phyloP scores from a whole-genome alignment of 306 rosid genomes.

The Acacia confusa region DNA sequence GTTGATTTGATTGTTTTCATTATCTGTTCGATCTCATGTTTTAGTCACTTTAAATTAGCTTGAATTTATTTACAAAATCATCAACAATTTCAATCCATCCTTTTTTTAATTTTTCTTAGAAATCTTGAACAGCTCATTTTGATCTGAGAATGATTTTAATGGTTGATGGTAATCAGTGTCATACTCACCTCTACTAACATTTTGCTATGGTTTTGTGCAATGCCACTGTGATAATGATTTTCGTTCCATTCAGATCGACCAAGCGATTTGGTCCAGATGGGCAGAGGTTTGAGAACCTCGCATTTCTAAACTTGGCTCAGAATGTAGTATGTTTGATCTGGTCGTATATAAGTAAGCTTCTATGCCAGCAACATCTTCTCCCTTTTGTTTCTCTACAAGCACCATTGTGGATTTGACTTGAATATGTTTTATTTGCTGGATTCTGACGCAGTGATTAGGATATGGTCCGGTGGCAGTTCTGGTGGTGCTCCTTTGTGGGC shows the following conservation, averaged over 20 bases:
- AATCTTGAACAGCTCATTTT: neutral
- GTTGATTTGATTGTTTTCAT: neutral
- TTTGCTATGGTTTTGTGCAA: neutral
- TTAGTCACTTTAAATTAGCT: neutral
- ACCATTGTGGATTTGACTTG: constrained; percentile 1
- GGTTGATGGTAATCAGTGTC: neutral
- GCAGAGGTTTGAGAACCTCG: constrained; percentile 82
- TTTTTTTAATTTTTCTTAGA: neutral
- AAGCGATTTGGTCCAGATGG: constrained; percentile 81
- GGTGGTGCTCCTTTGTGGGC: constrained; percentile 93
- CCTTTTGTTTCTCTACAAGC: neutral
- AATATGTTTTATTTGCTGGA: neutral
- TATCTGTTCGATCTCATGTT: neutral
- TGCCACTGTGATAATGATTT: neutral
- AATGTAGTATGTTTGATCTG: constrained; percentile 90
- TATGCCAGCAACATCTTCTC: neutral
- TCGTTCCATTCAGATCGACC: constrained; percentile 66
- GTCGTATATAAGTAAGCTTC: constrained; percentile 83
- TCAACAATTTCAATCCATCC: neutral
- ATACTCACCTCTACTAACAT: neutral
- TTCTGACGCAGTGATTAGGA: constrained; percentile 67
- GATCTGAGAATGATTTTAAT: neutral
- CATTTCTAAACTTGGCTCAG: constrained; percentile 90
- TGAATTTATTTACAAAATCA: neutral
- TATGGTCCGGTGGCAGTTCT: constrained; percentile 62